Base-by-base conservation (phyloP, 306 rosid species). In the Quillaja saponaria region DNA sequence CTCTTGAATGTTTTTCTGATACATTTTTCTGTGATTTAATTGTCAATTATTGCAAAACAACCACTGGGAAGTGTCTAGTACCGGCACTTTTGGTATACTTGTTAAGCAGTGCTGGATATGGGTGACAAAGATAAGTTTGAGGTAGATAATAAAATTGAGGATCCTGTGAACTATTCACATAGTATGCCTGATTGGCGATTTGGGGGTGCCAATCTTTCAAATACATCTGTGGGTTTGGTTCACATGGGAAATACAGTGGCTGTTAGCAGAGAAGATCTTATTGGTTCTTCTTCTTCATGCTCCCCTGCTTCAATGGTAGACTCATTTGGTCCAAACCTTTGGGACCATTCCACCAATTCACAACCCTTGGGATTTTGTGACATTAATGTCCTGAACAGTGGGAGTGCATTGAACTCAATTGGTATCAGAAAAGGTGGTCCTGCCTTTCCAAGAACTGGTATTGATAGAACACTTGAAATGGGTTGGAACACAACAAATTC, bases 181-280 rank as follows among this genome's bases (percentile, higher is more conserved):
- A 69, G 82, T 61, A 52, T 82, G 82, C 54, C 81, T 0, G 95
- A 85, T 76, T 91, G 97, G 97, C 75, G 90, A 73, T 92, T 71
- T 74, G 82, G 74, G 55, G 79, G 78, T 58, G 72, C 79, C 38
- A 81, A 78, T 76, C 76, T 83, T 71, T 67, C 81, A 37, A 82
- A 67, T 74, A 58, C 88, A 41, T 78, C 96, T 9, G 62, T 72
- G 58, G 88, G 88, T 19, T 80, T 88, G 68, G 78, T 73, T 75
- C 53, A 74, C 0, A 17, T 61, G 17, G 85, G 77, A 19, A 76
- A 76, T 82, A 72, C 81, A 15, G 50, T 85, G 72, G 68, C 49
- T 42, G 68, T 78, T 50, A 65, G 65, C 71, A 82, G 80, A 64
- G 89, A 76, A 67, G 85, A 74, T 82, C 74, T 86, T 4, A 64